phyloP scores from a whole-genome alignment of 371 early-diverging fungal genomes.

The Rhizopus stolonifer region DNA sequence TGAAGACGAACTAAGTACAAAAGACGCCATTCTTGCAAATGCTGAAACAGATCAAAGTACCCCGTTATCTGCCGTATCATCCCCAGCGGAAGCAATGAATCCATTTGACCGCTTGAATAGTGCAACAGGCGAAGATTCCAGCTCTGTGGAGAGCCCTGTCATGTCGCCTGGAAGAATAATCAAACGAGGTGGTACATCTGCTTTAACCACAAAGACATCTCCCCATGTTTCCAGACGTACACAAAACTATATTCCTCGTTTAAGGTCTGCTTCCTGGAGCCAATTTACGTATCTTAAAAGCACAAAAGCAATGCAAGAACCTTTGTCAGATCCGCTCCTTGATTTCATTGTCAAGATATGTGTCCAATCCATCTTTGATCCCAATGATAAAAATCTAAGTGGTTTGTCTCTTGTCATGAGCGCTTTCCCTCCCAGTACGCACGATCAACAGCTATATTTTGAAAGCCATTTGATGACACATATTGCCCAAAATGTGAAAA shows the following conservation, averaged over 20 bases:
- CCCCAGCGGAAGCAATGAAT: slow-evolving; percentile 11
- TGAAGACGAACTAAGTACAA: slow-evolving; percentile 44
- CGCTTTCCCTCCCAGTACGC: slow-evolving; percentile 41
- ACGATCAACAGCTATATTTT: slow-evolving; percentile 45
- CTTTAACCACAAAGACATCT: slow-evolving; percentile 48
- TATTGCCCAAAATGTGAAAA: slow-evolving; percentile 58
- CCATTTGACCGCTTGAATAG: slow-evolving; percentile 10
- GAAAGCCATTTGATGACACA: slow-evolving; percentile 62
- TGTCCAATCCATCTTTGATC: slow-evolving; percentile 56
- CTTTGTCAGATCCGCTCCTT: slow-evolving; percentile 43
- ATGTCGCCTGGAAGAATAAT: slow-evolving; percentile 29
- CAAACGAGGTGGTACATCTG: slow-evolving; percentile 44
- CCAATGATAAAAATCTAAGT: slow-evolving; percentile 37
- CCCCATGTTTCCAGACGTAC: slow-evolving; percentile 41
- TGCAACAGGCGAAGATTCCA: slow-evolving; percentile 16
- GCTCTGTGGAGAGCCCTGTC: slow-evolving; percentile 13
- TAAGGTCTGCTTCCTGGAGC: slow-evolving; percentile 33
- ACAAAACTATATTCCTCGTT: slow-evolving; percentile 19
- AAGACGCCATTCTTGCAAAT: slow-evolving; percentile 37
- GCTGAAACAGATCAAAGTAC: slow-evolving; percentile 20
- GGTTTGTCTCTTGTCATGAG: slow-evolving; percentile 48
- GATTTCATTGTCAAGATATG: slow-evolving; percentile 59
- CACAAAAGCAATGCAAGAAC: slow-evolving; percentile 15
- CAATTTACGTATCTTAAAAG: slow-evolving; percentile 19
- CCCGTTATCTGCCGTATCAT: slow-evolving; percentile 14